Base-by-base conservation (phyloP, 1,139 yeast genomes). In the Trichomonascaceae sp. region DNA sequence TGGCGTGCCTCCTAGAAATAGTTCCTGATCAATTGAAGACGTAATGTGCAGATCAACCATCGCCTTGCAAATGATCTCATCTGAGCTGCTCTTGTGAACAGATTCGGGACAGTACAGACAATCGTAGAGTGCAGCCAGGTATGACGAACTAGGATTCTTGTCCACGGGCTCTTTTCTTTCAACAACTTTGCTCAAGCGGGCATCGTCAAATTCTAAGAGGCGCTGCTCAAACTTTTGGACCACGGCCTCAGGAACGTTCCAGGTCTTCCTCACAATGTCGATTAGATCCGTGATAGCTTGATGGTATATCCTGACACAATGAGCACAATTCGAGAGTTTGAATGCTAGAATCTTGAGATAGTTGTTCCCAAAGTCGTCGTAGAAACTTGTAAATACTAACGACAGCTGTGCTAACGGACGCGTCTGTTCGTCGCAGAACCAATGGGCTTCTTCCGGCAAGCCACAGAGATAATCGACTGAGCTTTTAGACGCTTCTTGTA, bases 381-480 rank as follows among this genome's bases (percentile, higher is more conserved):
- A 16, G 28, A 5, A 33, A 37, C 18, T 32, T 29, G 13, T 40
- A 37, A 5, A 42, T 30, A 11, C 37, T 35, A 27, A 38, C 26
- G 28, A 43, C 31, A 4, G 45, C 34, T 17, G 34, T 29, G 44
- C 40, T 13, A 41, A 31, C 9, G 39, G 40, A 9, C 37, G 35
- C 42, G 40, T 41, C 6, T 39, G 28, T 13, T 34, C 36, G 16
- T 43, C 43, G 26, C 47, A 43, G 31, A 43, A 43, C 45, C 46
- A 39, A 29, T 43, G 47, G 13, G 20, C 23, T n/a, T n/a, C n/a
- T n/a, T n/a, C n/a, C n/a, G n/a, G n/a, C n/a, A n/a, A n/a, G n/a
- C n/a, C n/a, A n/a, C n/a, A n/a, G n/a, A n/a, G n/a, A n/a, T n/a
- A n/a, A n/a, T n/a, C n/a, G n/a, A n/a, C n/a, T n/a, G n/a, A n/a